Evolutionary conservation across 345 rosid genomes (phyloP).

Genomic region (Salix dunnii): DNA sequence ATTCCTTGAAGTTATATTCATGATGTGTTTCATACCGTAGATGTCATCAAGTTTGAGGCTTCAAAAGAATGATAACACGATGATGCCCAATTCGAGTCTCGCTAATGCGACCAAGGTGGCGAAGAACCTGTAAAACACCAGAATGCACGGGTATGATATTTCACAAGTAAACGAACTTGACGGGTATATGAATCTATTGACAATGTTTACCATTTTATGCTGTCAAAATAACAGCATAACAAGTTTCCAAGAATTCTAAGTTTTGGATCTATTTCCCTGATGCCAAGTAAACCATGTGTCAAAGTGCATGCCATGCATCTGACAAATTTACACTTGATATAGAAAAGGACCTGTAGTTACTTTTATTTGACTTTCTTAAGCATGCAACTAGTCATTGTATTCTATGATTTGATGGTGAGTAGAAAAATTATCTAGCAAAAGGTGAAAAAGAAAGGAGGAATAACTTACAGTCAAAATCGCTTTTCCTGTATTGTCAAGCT

Average conservation of each 20-base stretch:
- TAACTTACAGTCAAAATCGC: conserved; percentile 72
- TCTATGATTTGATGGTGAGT: background rate
- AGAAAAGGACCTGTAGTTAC: background rate
- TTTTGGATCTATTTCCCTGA: background rate
- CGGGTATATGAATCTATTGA: no score
- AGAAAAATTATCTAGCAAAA: background rate
- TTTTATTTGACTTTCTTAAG: background rate
- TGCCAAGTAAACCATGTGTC: background rate
- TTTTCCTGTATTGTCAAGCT: conserved; percentile 93
- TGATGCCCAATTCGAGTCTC: conserved; percentile 75
- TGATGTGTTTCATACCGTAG: no score
- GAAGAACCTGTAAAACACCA: conserved; percentile 59
- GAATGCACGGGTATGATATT: background rate
- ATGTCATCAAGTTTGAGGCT: conserved; percentile 34
- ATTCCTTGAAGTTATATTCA: conserved; percentile 14
- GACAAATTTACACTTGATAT: no score
- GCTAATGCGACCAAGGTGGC: conserved; percentile 84
- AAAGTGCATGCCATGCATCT: background rate
- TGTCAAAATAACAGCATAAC: background rate
- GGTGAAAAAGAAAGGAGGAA: background rate
- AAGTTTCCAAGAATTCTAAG: background rate
- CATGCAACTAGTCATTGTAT: background rate
- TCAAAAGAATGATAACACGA: conserved; percentile 66
- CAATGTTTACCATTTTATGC: background rate
- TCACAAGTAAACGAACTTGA: background rate